Percentiles rank a stretch among this genome's conserved stretches.
Evolutionary conservation across 148 eudicot species (phyloP).

Genomic region (Rhododendron ovatum): DNA sequence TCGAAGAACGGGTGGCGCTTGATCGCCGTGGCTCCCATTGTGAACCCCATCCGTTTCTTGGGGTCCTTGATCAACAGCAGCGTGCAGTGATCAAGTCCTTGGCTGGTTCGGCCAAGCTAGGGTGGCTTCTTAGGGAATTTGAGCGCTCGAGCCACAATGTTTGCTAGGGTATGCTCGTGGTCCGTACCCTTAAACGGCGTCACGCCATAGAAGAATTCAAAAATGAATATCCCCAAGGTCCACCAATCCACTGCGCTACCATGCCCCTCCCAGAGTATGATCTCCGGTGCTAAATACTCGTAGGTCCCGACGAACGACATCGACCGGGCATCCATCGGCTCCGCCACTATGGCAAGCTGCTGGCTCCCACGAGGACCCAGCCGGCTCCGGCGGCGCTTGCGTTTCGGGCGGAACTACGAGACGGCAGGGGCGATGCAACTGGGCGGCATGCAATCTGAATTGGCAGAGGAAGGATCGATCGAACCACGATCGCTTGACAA

Average conservation of each 20-base stretch:
- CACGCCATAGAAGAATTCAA: slow-evolving; percentile 38
- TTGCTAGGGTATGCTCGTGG: slow-evolving; percentile 38
- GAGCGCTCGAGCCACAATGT: slow-evolving; percentile 37
- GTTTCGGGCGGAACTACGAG: slow-evolving; percentile 21
- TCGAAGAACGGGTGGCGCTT: slow-evolving; percentile 30
- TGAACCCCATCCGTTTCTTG: slow-evolving; percentile 28
- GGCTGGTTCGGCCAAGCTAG: neutral
- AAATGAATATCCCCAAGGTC: slow-evolving; percentile 47
- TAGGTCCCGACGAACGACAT: slow-evolving; percentile 54
- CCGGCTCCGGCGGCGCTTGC: neutral
- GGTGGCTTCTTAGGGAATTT: slow-evolving; percentile 37
- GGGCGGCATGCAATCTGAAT: slow-evolving; percentile 29
- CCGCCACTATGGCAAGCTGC: slow-evolving; percentile 27
- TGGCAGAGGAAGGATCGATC: neutral
- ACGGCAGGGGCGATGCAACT: slow-evolving; percentile 24
- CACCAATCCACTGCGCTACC: slow-evolving; percentile 60
- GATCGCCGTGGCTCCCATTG: slow-evolving; percentile 31
- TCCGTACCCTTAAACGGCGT: slow-evolving; percentile 48
- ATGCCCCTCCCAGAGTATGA: slow-evolving; percentile 45
- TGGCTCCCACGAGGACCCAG: neutral
- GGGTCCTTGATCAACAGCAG: slow-evolving; percentile 31
- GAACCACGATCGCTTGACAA: neutral
- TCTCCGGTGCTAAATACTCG: slow-evolving; percentile 53
- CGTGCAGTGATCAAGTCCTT: slow-evolving; percentile 32
- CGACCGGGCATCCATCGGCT: slow-evolving; percentile 46